Evolutionary conservation across 2,329 filamentous ascomycete species (phyloP), one percentile per base, ranked within the genome.

Genomic region (Pseudogymnoascus sp.): DNA sequence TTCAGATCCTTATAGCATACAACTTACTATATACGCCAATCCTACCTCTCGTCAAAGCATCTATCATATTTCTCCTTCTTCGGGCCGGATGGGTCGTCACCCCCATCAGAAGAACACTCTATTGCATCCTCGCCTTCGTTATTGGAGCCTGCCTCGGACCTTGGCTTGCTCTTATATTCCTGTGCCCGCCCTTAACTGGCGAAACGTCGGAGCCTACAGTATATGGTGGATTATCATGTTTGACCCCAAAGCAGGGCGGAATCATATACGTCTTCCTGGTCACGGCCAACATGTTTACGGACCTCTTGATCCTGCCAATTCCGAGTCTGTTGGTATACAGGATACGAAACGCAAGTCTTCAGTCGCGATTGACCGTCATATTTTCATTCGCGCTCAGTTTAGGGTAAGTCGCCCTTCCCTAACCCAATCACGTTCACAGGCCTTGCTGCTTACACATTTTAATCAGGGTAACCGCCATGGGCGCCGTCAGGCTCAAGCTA

Each of bases 281-380:
- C 25, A 55, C 49, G n/a, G 49, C 49, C 49, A 55, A 55, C 28
- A 55, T 55, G 49, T 55, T 55, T 55, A 55, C 49, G 49, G 49
- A 55, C 11, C 49, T 55, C 49, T 55, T 55, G 49, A 55, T 55
- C 19, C 49, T 55, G n/a, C 49, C 49, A 4, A 55, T 55, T 55
- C 49, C 49, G 3, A 55, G 49, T 55, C 28, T 55, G 49, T 55
- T 55, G 28, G 49, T 55, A 55, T 55, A 55, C 28, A 55, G 49
- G 16, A 55, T 55, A 55, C 49, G 49, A 55, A 55, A 55, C 25
- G 25, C 49, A 55, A 55, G 49, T 55, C 49, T 55, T 19, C 49
- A 55, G 49, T 55, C 49, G 49, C 49, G 49, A 30, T 55, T 55
- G 28, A 55, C 49, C 8, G 49, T 55, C 49, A 55, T 55, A 33